Conservation (phyloP, 306 rosid genomes). For the Rubus idaeus region DNA sequence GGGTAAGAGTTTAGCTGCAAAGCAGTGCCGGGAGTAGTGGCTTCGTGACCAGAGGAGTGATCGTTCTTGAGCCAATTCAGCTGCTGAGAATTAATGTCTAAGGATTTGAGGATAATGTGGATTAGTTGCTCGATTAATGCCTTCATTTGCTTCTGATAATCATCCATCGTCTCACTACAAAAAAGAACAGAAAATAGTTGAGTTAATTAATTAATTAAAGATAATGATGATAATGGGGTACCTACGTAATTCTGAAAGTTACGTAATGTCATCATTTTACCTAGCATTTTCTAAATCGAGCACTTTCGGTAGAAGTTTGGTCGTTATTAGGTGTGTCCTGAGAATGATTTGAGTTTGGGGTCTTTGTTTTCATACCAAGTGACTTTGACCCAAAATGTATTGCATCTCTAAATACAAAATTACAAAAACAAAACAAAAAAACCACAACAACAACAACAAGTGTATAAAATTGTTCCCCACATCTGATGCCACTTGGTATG, state of each 20-base stretch:
- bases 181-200: not conserved
- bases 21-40: conserved; percentile 27
- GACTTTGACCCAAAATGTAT: not conserved
- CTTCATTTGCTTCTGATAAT: conserved; percentile 58
- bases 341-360: not conserved
- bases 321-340: not conserved
- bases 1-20: conserved; percentile 74
- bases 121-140: conserved; percentile 43
- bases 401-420: not conserved
- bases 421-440: not conserved
- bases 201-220: not conserved
- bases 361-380: not conserved
- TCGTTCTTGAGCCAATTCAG: conserved; percentile 41
- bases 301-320: not conserved
- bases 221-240: not conserved
- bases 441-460: not conserved
- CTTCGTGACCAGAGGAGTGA: not conserved
- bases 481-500: too few relatives aligned
- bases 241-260: not conserved
- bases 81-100: conserved; percentile 32
- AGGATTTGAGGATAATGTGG: conserved; percentile 27
- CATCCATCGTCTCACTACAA: conserved; percentile 51
- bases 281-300: not conserved
- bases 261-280: not conserved
- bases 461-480: not conserved